phyloP scores from a whole-genome alignment of 2,329 filamentous ascomycete species.

The Zasmidium cellare region DNA sequence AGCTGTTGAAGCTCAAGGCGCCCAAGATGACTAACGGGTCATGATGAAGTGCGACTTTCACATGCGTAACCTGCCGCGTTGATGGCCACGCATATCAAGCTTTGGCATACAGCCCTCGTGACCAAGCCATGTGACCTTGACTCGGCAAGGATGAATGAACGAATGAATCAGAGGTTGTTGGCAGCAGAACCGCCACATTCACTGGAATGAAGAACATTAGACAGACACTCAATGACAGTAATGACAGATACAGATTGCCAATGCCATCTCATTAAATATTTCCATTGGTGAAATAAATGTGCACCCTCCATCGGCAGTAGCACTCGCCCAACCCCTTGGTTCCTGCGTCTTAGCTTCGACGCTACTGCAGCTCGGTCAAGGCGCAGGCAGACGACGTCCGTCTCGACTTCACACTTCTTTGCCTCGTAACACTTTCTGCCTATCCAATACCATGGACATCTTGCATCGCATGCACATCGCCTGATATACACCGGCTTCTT shows the following conservation, averaged over 20 bases:
- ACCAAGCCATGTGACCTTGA: constrained; percentile 5
- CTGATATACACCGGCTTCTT: background rate
- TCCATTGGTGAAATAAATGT: background rate
- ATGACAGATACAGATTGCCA: background rate
- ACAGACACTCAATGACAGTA: background rate
- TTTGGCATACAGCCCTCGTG: background rate
- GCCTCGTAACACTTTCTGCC: constrained; percentile 3
- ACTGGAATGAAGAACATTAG: background rate
- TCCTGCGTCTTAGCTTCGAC: background rate
- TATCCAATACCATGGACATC: background rate
- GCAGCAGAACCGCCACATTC: background rate
- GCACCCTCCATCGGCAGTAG: background rate
- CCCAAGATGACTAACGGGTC: constrained; percentile 16
- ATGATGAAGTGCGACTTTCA: background rate
- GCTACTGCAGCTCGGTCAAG: background rate
- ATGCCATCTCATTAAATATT: background rate
- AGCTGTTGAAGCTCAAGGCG: constrained; percentile 41
- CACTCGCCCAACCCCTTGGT: background rate
- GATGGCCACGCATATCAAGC: background rate
- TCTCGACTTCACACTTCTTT: background rate
- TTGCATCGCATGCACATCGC: background rate
- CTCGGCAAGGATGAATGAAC: background rate
- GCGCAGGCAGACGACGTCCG: background rate
- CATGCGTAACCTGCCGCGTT: constrained; percentile 2
- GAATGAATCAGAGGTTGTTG: background rate